Evolutionary conservation across 176 grass and related monocot genomes (phyloP).

Genomic region (Saccharum officinarum): DNA sequence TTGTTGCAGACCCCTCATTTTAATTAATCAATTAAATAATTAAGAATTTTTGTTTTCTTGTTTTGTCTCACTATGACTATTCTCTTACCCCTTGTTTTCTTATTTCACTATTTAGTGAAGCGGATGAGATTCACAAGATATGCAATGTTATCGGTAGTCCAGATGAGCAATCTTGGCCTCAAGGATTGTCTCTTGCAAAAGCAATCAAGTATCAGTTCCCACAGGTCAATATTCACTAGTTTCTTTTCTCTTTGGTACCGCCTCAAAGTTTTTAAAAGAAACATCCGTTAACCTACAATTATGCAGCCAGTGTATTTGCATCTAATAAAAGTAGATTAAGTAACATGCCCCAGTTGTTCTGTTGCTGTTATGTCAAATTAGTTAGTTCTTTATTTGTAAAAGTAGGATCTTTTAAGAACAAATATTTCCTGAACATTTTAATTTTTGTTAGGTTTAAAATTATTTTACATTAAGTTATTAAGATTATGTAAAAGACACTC

Average conservation of each 20-base stretch:
- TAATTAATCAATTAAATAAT: not conserved
- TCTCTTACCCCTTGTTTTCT: slow-evolving; percentile 22
- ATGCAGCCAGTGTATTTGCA: not conserved
- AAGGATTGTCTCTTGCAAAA: slow-evolving; percentile 82
- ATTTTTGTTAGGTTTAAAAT: not conserved
- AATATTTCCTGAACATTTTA: not conserved
- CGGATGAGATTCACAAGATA: slow-evolving; percentile 92
- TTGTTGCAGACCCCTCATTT: not conserved
- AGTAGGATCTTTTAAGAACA: not conserved
- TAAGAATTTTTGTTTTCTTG: not conserved
- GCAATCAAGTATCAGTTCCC: slow-evolving; percentile 92
- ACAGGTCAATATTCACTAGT: slow-evolving; percentile 50
- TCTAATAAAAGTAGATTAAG: not conserved
- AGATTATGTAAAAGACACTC: not conserved
- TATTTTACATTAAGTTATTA: not conserved
- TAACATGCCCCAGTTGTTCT: not conserved
- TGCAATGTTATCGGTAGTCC: slow-evolving; percentile 92
- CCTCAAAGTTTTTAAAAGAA: not conserved
- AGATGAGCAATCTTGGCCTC: slow-evolving; percentile 75
- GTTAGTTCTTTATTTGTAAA: not conserved
- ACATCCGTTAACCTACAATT: not conserved
- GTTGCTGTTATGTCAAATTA: not conserved
- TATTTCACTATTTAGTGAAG: slow-evolving; percentile 66
- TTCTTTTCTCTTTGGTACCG: not conserved
- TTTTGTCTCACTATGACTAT: not conserved